Percentiles rank a stretch among this genome's conserved stretches.
These are phyloP conservation scores for Atalantia buxifolia DNA, from an alignment of 345 rosid species.

Conservation along the genomic window DNA sequence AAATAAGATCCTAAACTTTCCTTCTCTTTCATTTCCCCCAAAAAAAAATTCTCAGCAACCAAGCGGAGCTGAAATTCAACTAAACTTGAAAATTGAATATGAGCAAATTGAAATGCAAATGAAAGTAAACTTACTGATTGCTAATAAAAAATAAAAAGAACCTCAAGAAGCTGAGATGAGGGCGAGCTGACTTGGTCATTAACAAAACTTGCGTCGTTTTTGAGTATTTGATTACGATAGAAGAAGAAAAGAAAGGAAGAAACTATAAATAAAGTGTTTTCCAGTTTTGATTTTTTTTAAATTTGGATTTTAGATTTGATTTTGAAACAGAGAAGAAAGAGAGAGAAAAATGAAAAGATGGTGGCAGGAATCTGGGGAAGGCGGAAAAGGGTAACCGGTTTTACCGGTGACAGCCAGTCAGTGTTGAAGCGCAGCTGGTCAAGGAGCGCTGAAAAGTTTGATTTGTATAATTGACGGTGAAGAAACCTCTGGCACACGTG, in stretches of 20 bases:
- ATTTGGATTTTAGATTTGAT: background rate
- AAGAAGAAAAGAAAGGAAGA: background rate
- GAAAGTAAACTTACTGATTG: background rate
- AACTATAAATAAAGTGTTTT: background rate
- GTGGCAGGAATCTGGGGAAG: background rate
- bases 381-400: background rate
- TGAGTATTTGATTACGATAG: background rate
- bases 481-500: background rate
- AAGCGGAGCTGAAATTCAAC: background rate
- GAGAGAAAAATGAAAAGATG: background rate
- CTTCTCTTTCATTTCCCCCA: background rate
- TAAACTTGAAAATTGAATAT: background rate
- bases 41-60: background rate
- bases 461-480: background rate
- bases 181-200: constrained; percentile 6
- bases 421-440: background rate
- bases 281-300: background rate
- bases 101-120: background rate
- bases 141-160: background rate
- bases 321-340: background rate
- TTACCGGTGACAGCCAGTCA: constrained; percentile 6
- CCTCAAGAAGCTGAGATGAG: constrained; percentile 1
- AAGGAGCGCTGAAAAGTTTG: background rate
- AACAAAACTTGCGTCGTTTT: background rate
- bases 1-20: background rate